Evolutionary conservation across 208 protist genomes (phyloP).

Genomic region (Leishmania mexicana): DNA sequence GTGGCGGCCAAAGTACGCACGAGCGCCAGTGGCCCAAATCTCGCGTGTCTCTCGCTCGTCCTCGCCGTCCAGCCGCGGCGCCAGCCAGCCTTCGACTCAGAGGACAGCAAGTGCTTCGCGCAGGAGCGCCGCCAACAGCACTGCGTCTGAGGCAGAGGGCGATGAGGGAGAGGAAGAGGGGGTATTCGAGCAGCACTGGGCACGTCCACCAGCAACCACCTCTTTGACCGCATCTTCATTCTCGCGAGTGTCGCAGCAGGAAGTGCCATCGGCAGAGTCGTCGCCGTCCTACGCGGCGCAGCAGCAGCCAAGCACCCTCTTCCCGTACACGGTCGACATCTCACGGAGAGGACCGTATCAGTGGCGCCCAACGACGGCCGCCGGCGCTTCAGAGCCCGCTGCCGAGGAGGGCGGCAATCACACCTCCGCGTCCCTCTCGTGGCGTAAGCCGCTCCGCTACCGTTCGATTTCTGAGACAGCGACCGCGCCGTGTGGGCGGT

Average conservation of each 20-base stretch:
- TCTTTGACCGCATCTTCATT: slow-evolving; percentile 32
- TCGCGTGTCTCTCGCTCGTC: background rate
- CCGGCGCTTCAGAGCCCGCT: background rate
- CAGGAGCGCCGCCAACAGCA: background rate
- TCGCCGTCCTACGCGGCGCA: slow-evolving; percentile 15
- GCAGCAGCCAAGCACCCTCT: background rate
- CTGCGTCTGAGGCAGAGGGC: background rate
- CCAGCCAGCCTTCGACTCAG: background rate
- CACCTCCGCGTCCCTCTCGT: slow-evolving; percentile 2
- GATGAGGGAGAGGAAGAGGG: slow-evolving; percentile 12
- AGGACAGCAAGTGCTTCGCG: background rate
- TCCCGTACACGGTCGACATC: background rate
- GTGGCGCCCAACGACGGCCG: background rate
- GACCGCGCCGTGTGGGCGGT: background rate
- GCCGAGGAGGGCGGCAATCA: background rate
- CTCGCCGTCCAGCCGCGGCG: background rate
- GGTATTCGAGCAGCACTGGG: slow-evolving; percentile 31
- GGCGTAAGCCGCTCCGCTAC: slow-evolving; percentile 30
- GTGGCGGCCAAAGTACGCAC: slow-evolving; percentile 48
- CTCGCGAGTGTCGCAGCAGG: slow-evolving; percentile 27
- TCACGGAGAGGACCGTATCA: background rate
- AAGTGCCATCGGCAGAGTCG: slow-evolving; percentile 28
- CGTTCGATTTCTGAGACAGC: background rate
- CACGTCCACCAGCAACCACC: slow-evolving; percentile 14
- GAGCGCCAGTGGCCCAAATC: background rate